Conservation (phyloP, 495 filamentous ascomycete genomes). For the Daldinia concentrica region DNA sequence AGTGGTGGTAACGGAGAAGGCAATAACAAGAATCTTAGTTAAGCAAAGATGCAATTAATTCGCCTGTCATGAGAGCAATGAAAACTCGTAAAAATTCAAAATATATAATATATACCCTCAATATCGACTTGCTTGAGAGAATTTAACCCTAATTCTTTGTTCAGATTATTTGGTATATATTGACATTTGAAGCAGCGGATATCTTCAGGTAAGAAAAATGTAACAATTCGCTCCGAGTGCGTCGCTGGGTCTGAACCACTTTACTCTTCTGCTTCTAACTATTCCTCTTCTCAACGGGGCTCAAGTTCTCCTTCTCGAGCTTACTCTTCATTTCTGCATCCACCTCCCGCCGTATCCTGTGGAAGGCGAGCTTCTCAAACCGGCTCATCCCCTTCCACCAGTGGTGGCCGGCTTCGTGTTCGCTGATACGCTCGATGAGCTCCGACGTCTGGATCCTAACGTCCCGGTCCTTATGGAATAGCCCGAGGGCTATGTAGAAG, state of each 20-base stretch:
- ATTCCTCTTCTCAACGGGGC: constrained; percentile 43
- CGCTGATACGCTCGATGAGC: constrained; percentile 80
- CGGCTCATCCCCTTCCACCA: constrained; percentile 89
- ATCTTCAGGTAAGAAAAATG: constrained; percentile 33
- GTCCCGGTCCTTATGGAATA: constrained; percentile 88
- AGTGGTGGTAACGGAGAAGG: not conserved
- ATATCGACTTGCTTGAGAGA: not conserved
- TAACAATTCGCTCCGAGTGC: not conserved
- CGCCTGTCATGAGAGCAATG: not conserved
- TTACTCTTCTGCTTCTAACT: constrained; percentile 33
- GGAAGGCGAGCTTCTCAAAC: constrained; percentile 85
- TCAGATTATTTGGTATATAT: constrained; percentile 43
- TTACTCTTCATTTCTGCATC: constrained; percentile 55
- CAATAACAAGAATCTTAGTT: not conserved
- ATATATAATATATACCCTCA: constrained; percentile 4
- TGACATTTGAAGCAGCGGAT: constrained; percentile 33
- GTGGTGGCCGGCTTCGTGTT: constrained; percentile 89
- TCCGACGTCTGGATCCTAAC: constrained; percentile 81
- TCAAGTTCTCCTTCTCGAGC: constrained; percentile 45
- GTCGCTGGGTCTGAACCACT: constrained; percentile 15
- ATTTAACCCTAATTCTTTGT: constrained; percentile 27
- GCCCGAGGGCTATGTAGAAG: constrained; percentile 88
- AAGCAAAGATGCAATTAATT: constrained; percentile 1
- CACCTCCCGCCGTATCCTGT: constrained; percentile 72
- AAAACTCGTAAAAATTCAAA: not conserved